Percentiles rank a stretch among this genome's conserved stretches.
These are phyloP conservation scores for Sporothrix pallida DNA, from an alignment of 2,329 filamentous ascomycete genomes.

Conservation along the genomic window DNA sequence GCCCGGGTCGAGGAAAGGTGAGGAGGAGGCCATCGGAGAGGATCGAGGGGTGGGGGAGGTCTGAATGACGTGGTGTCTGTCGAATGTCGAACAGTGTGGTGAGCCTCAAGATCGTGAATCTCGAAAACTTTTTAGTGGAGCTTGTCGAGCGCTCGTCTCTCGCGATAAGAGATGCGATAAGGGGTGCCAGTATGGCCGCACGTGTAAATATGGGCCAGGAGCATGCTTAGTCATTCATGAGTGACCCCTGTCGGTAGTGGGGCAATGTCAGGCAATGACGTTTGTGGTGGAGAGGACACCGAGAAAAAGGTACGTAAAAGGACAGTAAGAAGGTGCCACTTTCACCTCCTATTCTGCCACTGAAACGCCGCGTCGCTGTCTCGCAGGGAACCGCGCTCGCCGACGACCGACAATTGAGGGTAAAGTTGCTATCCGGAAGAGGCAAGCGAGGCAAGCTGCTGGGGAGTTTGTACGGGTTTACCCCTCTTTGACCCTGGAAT, in stretches of 20 bases:
- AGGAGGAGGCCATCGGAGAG: slow-evolving; percentile 47
- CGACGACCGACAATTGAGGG: background rate
- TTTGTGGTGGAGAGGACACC: background rate
- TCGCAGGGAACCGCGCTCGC: slow-evolving; percentile 4
- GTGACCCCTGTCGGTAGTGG: background rate
- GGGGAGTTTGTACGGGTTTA: slow-evolving; percentile 1
- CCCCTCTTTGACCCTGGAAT: slow-evolving; percentile 22
- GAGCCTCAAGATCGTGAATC: background rate
- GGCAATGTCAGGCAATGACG: background rate
- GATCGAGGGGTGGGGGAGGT: background rate
- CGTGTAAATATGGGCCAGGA: too few relatives aligned
- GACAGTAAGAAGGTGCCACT: too few relatives aligned
- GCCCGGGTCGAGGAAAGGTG: slow-evolving; percentile 80
- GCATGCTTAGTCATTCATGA: slow-evolving; percentile 9
- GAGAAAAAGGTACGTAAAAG: background rate
- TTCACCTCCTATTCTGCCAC: background rate
- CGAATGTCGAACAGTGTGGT: background rate
- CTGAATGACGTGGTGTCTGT: slow-evolving; percentile 16
- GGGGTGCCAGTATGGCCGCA: background rate
- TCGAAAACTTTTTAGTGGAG: slow-evolving; percentile 32
- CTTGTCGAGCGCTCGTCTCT: background rate
- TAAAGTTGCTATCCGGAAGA: slow-evolving; percentile 4
- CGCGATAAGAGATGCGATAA: slow-evolving; percentile 13
- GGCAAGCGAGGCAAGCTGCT: background rate
- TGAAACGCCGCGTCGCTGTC: slow-evolving; percentile 11